Evolutionary conservation across 2,329 filamentous ascomycete genomes (phyloP), one percentile per base, ranked within the genome.

Genomic region (Geosmithia morbida): DNA sequence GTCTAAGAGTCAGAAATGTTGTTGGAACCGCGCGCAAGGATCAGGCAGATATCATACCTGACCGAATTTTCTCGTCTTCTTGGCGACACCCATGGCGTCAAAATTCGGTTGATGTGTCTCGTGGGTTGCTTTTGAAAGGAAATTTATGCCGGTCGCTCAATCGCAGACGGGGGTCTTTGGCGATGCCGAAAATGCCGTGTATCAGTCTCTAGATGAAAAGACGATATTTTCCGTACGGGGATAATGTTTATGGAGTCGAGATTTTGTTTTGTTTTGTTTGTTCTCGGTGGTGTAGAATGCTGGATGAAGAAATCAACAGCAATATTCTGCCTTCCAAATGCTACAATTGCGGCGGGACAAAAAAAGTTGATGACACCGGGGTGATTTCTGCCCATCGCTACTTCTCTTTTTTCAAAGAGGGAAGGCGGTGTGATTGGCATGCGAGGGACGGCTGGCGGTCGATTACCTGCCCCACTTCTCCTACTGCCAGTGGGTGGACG

Each of bases 61-160:
- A 45, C 81, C 90, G 64, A 95, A 97, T 70, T 96, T 96, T 70
- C 89, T 81, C 47, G 87, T 94, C 64, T 82, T 87, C 71, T 94
- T 95, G 52, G 82, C 79, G 55, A 88, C 79, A 67, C 88, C 89
- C 90, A 96, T 96, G 52, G 49, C 54, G 30, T 19, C 46, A 16
- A 26, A 8, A 26, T 4, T 8, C 4, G 7, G 22, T 29, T 44
- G n/a, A 42, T n/a, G 45, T 16, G 11, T 37, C 11, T 37, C 14
- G 33, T 16, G 3, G 11, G 33, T 37, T 37, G 33, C 6, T 37
- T 30, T 13, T 37, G 33, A 26, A 26, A 26, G 22, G 33, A 37
- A 37, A 7, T 37, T 37, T 37, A 37, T 37, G 33, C 3, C 33
- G 33, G 33, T 37, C 33, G 33, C 11, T 37, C 10, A 3, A 16